These are phyloP conservation scores for Aspergillus quadricinctus DNA, from an alignment of 2,329 filamentous ascomycete species.

Conservation along the genomic window DNA sequence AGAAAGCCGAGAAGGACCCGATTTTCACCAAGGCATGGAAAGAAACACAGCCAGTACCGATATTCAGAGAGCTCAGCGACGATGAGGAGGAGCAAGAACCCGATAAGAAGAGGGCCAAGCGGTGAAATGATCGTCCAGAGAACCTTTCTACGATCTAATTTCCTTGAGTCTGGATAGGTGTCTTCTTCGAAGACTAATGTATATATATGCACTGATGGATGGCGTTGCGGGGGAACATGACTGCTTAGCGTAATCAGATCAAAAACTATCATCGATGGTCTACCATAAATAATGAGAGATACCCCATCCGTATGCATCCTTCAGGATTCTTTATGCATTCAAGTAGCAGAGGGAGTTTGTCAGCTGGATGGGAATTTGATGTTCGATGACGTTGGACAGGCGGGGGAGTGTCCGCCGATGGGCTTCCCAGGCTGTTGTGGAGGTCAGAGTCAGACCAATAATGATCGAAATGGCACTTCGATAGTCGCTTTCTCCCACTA, in stretches of 20 bases:
- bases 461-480: not conserved
- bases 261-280: not conserved
- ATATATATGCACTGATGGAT: not conserved
- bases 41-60: slow-evolving; percentile 83
- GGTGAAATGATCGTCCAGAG: slow-evolving; percentile 16
- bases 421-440: not conserved
- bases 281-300: not conserved
- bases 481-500: not conserved
- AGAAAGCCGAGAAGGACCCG: slow-evolving; percentile 86
- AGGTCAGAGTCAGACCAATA: slow-evolving; percentile 3
- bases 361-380: not conserved
- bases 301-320: not conserved
- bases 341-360: not conserved
- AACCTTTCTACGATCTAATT: not conserved
- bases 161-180: not conserved
- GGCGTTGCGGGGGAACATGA: not conserved
- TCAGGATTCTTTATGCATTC: not conserved
- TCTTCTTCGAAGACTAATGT: not conserved
- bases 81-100: slow-evolving; percentile 68
- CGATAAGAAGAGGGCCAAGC: slow-evolving; percentile 56
- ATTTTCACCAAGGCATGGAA: slow-evolving; percentile 94
- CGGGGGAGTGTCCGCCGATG: slow-evolving; percentile 1
- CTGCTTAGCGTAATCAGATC: not conserved
- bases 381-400: slow-evolving; percentile 14
- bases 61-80: slow-evolving; percentile 86